These are phyloP conservation scores for Quercus parvula DNA, from an alignment of 306 rosid species.

Conservation along the genomic window DNA sequence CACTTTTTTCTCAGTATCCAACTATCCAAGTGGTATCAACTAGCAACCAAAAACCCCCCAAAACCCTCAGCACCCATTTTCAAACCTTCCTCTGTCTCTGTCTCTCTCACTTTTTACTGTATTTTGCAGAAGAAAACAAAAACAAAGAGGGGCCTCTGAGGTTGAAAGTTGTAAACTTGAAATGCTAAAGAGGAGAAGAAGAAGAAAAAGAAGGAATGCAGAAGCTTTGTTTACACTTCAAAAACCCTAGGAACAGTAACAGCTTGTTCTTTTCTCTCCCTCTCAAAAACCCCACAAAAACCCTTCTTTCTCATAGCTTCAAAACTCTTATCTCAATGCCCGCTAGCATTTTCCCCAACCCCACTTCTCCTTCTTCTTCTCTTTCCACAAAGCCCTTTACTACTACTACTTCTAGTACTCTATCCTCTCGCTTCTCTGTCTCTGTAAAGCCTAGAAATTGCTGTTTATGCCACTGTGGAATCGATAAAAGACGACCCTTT, in stretches of 20 bases:
- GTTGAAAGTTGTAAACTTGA: constrained; percentile 15
- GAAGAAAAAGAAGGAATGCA: constrained; percentile 45
- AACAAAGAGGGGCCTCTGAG: background rate
- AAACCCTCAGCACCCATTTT: background rate
- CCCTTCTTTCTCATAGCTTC: background rate
- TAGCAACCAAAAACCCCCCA: background rate
- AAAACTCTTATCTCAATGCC: constrained; percentile 28
- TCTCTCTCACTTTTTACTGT: background rate
- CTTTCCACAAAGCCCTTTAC: constrained; percentile 18
- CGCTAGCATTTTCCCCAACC: background rate
- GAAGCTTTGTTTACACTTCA: constrained; percentile 35
- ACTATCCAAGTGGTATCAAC: no score
- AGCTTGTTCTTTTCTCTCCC: constrained; percentile 9
- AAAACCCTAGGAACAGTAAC: constrained; percentile 3
- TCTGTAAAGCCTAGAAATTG: constrained; percentile 17
- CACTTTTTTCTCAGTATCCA: background rate
- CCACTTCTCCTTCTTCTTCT: background rate
- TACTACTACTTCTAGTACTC: background rate
- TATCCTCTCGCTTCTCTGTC: constrained; percentile 19
- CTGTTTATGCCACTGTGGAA: constrained; percentile 30
- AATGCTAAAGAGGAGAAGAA: no score
- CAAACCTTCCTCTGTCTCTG: background rate
- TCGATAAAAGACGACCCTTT: constrained; percentile 16
- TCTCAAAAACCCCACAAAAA: background rate
- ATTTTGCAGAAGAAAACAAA: background rate